Conservation (phyloP, 1,284 basidiomycete species). For the Irpex lacteus region DNA sequence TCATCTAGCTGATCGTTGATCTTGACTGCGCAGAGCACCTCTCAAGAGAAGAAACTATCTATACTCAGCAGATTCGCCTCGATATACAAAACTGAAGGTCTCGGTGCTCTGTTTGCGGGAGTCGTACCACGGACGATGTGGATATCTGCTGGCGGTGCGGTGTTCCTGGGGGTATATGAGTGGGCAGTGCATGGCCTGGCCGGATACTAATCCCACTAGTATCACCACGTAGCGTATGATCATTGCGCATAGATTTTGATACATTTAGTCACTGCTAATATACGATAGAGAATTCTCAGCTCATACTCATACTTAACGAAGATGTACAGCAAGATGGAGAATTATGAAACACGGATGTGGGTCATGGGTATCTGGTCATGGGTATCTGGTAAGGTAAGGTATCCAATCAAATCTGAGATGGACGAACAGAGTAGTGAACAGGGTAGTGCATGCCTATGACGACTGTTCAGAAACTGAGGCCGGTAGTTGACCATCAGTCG, state of each 20-base stretch:
- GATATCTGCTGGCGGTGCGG: constrained; percentile 95
- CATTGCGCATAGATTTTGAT: not conserved
- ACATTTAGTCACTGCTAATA: not conserved
- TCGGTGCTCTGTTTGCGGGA: constrained; percentile 80
- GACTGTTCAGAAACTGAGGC: not conserved
- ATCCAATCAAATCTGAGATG: no score
- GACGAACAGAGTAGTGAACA: not conserved
- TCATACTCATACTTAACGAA: not conserved
- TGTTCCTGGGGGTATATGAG: constrained; percentile 95
- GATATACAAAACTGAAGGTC: constrained; percentile 78
- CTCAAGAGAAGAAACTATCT: constrained; percentile 50
- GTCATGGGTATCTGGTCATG: not conserved
- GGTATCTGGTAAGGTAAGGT: not conserved
- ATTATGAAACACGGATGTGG: not conserved
- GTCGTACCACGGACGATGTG: constrained; percentile 90
- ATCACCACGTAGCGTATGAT: not conserved
- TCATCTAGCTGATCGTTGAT: not conserved
- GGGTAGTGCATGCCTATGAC: not conserved
- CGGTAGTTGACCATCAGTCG: not conserved
- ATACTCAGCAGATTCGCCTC: constrained; percentile 51
- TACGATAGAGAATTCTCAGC: not conserved
- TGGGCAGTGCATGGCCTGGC: constrained; percentile 36
- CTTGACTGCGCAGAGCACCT: constrained; percentile 38
- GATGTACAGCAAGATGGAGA: not conserved
- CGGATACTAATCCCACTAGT: not conserved